Evolutionary conservation across 345 rosid species (phyloP).

Genomic region (Cardiospermum halicacabum): DNA sequence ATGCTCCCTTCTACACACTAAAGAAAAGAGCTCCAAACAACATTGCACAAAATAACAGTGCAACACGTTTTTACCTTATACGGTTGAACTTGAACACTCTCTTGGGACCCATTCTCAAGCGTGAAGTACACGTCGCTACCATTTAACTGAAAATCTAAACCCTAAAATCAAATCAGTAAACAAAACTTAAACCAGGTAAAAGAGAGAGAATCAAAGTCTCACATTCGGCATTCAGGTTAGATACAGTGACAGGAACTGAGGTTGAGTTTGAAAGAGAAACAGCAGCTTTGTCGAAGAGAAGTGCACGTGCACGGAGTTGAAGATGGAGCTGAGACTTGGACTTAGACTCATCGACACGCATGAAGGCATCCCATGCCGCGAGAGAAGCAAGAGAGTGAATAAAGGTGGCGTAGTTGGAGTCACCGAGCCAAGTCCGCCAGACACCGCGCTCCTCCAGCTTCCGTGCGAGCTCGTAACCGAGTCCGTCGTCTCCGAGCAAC

Average conservation of each 20-base stretch:
- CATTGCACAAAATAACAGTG: neutral
- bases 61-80: conserved; percentile 22
- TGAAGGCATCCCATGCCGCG: conserved; percentile 71
- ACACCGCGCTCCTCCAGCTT: conserved; percentile 66
- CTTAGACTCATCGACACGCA: conserved; percentile 66
- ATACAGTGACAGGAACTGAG: conserved; percentile 40
- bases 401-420: conserved; percentile 48
- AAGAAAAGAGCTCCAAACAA: neutral
- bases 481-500: conserved; percentile 87
- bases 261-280: conserved; percentile 42
- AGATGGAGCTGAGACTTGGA: conserved; percentile 80
- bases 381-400: conserved; percentile 57
- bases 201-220: conserved; percentile 6
- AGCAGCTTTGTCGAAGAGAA: conserved; percentile 77
- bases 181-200: neutral
- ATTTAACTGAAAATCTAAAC: conserved; percentile 73
- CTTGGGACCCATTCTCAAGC: conserved; percentile 43
- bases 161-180: neutral
- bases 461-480: conserved; percentile 78
- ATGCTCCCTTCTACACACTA: neutral
- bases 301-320: conserved; percentile 90
- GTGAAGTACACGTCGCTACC: conserved; percentile 84
- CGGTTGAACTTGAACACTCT: conserved; percentile 42
- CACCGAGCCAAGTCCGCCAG: conserved; percentile 93
- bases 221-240: conserved; percentile 75